Evolutionary conservation across 352 stramenopile species (phyloP).

Genomic region (Globisporangium polare): DNA sequence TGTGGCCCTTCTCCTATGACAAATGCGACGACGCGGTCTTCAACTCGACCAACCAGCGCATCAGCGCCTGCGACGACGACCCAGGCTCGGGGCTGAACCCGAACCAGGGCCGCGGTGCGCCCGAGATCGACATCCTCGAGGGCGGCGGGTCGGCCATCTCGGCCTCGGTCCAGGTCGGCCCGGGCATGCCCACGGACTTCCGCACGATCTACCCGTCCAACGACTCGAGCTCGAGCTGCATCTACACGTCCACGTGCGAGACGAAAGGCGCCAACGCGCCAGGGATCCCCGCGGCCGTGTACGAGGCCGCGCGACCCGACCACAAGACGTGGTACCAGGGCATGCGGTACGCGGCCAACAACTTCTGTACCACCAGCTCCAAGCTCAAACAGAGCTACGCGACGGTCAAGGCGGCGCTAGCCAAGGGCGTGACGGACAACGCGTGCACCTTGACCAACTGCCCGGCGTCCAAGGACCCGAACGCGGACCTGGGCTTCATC

Average conservation of each 20-base stretch:
- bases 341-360: slow-evolving; percentile 54
- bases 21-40: slow-evolving; percentile 88
- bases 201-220: slow-evolving; percentile 1
- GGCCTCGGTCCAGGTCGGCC: slow-evolving; percentile 69
- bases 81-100: slow-evolving; percentile 91
- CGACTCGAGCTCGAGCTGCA: slow-evolving; percentile 25
- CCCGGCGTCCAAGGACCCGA: slow-evolving; percentile 44
- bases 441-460: slow-evolving; percentile 40
- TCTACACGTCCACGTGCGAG: slow-evolving; percentile 35
- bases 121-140: slow-evolving; percentile 97
- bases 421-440: slow-evolving; percentile 41
- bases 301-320: slow-evolving; percentile 14
- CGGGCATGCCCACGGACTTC: slow-evolving; percentile 24
- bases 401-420: slow-evolving; percentile 35
- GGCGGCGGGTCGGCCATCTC: slow-evolving; percentile 58
- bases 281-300: slow-evolving; percentile 41
- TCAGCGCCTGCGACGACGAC: slow-evolving; percentile 86
- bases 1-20: slow-evolving; percentile 96
- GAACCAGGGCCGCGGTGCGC: slow-evolving; percentile 84
- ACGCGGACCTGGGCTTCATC: slow-evolving; percentile 48
- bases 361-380: slow-evolving; percentile 30
- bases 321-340: slow-evolving; percentile 49
- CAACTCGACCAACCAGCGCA: slow-evolving; percentile 53
- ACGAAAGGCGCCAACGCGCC: slow-evolving; percentile 49
- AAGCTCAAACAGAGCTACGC: slow-evolving; percentile 38